Evolutionary conservation across 2,329 filamentous ascomycete genomes (phyloP).

Genomic region (Sporothrix inflata): DNA sequence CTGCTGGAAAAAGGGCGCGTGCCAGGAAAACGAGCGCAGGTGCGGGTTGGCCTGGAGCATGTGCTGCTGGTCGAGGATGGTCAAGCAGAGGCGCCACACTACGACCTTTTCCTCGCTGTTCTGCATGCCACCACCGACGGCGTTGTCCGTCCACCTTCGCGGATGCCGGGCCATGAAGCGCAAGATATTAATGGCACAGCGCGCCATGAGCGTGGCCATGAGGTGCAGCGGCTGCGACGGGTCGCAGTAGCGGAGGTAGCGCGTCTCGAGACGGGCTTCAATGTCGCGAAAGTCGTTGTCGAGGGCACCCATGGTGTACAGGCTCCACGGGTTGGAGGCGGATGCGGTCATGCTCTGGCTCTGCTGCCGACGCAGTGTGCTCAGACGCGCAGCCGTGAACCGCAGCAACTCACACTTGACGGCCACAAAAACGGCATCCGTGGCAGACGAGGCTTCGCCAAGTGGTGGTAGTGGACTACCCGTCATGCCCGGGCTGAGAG

Average conservation of each 20-base stretch:
- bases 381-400: constrained; percentile 23
- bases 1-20: constrained; percentile 40
- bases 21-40: constrained; percentile 41
- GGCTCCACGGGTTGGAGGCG: not conserved
- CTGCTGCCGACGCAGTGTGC: constrained; percentile 20
- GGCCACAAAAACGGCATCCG: constrained; percentile 27
- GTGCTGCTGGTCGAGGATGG: constrained; percentile 40
- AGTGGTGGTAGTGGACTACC: constrained; percentile 32
- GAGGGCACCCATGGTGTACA: constrained; percentile 27
- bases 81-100: constrained; percentile 39
- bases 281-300: constrained; percentile 35
- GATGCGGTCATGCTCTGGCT: not conserved
- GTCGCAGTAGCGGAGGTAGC: constrained; percentile 29
- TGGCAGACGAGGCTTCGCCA: not conserved
- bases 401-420: constrained; percentile 29
- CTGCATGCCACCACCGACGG: not conserved
- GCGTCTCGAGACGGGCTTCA: constrained; percentile 37
- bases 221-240: constrained; percentile 35
- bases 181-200: constrained; percentile 34
- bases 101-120: constrained; percentile 38
- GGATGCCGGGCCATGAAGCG: constrained; percentile 37
- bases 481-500: constrained; percentile 20
- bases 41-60: constrained; percentile 43
- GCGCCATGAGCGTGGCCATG: constrained; percentile 32
- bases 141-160: constrained; percentile 38